Evolutionary conservation across 495 filamentous ascomycete species (phyloP), one percentile per base, ranked within the genome.

Genomic region (Astrothelium subdiscretum): DNA sequence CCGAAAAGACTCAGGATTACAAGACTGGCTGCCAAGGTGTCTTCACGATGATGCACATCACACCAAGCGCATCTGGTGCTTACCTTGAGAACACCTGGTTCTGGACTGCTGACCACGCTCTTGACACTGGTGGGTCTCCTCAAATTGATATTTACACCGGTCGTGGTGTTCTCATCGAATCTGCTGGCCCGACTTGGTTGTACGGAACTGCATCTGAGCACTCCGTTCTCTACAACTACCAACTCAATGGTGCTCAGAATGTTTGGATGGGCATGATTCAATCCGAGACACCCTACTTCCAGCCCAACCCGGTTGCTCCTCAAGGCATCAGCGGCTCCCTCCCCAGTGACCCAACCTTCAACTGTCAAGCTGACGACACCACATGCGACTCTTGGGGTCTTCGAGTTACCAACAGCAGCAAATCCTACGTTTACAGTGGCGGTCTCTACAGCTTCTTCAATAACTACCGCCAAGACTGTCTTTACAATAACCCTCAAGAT

Each of bases 391-490:
- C 80, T 2, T 83, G 80, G 80, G 83, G 78, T 2, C 68, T 84
- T 31, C 69, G 80, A 27, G 68, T 84, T 32, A 44, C 76, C 40
- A 69, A 74, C 58, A 63, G 58, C 29, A 42, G 15, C 18, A 52
- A 65, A 63, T 59, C 73, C 27, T 67, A 73, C 59, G 66, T 68
- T 60, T 74, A 89, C 66, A 85, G 87, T 35, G 85, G 84, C 8
- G 89, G 89, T 8, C 71, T 88, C 15, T 91, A 91, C 75, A 85
- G 81, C 38, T 91, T 91, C 76, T 91, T 91, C 77, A 81, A 84
- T 63, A 71, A 80, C 64, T 85, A 84, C 71, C 68, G 66, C 29
- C 74, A 69, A 48, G 63, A 65, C 18, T 72, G 69, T 52, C 63
- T 71, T n/a, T 27, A 42, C 6, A 51, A 32, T 65, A 75, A 57